Conservation (phyloP, 2,329 filamentous ascomycete species). For the Sporothrix variecibatus region DNA sequence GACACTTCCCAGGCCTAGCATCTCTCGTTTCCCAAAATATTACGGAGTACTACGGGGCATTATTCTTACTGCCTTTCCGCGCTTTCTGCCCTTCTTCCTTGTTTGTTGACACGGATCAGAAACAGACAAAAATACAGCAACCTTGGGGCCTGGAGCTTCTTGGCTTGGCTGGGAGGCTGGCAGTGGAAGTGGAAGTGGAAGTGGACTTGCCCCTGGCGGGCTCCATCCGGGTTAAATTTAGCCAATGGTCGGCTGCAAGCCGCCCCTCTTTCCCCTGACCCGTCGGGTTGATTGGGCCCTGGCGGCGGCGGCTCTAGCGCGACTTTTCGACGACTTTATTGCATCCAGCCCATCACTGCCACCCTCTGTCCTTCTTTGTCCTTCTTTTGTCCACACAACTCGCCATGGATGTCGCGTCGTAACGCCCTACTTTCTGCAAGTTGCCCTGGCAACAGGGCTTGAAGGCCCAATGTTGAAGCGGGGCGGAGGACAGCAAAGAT, state of each 20-base stretch:
- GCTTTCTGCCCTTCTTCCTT: neutral
- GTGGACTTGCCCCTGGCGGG: neutral
- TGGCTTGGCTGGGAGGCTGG: neutral
- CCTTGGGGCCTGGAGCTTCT: neutral
- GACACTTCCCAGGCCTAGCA: neutral
- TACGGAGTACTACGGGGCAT: neutral
- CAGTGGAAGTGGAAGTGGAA: neutral
- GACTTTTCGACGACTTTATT: slow-evolving; percentile 11
- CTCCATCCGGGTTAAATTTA: slow-evolving; percentile 8
- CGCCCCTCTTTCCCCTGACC: slow-evolving; percentile 19
- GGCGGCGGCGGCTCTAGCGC: slow-evolving; percentile 9
- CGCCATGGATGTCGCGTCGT: slow-evolving; percentile 20
- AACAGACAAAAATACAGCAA: neutral
- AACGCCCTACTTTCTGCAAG: neutral
- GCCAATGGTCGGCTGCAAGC: slow-evolving; percentile 8
- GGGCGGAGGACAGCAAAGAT: neutral
- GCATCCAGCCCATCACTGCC: neutral
- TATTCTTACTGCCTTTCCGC: neutral
- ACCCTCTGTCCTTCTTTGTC: neutral
- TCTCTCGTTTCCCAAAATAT: neutral
- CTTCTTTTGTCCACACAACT: neutral
- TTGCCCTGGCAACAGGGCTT: slow-evolving; percentile 26
- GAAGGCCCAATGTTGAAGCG: neutral
- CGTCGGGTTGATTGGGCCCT: slow-evolving; percentile 13
- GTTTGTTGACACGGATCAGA: slow-evolving; percentile 11